These are phyloP conservation scores for Dictyostelium purpureum DNA, from an alignment of 78 protist genomes.

Conservation along the genomic window DNA sequence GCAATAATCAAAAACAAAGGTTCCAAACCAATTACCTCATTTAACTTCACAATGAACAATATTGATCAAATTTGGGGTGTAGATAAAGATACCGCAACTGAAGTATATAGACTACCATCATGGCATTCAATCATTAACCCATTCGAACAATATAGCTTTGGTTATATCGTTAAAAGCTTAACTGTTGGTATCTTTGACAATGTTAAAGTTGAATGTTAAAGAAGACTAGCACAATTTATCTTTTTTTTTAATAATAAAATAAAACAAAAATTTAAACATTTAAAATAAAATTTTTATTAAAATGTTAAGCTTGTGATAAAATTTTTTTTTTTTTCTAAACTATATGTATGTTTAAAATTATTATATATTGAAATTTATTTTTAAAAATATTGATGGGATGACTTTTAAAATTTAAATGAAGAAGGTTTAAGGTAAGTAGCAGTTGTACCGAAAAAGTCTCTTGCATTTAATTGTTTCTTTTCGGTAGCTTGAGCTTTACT, in stretches of 20 bases:
- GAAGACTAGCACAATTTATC: too few relatives aligned
- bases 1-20: slow-evolving; percentile 25
- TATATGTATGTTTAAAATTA: too few relatives aligned
- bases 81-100: background rate
- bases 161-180: background rate
- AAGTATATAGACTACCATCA: background rate
- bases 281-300: too few relatives aligned
- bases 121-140: background rate
- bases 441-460: slow-evolving; percentile 49
- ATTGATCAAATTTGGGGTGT: slow-evolving; percentile 28
- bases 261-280: too few relatives aligned
- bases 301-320: too few relatives aligned
- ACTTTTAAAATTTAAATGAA: too few relatives aligned
- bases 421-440: too few relatives aligned
- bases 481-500: background rate
- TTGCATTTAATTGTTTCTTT: slow-evolving; percentile 22
- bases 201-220: background rate
- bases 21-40: slow-evolving; percentile 7
- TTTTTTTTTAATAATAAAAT: too few relatives aligned
- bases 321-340: too few relatives aligned
- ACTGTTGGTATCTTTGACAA: background rate
- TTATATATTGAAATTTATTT: too few relatives aligned
- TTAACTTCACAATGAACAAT: background rate
- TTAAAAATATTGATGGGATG: too few relatives aligned
- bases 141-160: background rate